These are phyloP conservation scores for Metarhizium rileyi DNA, from an alignment of 2,329 filamentous ascomycete species.

Conservation along the genomic window DNA sequence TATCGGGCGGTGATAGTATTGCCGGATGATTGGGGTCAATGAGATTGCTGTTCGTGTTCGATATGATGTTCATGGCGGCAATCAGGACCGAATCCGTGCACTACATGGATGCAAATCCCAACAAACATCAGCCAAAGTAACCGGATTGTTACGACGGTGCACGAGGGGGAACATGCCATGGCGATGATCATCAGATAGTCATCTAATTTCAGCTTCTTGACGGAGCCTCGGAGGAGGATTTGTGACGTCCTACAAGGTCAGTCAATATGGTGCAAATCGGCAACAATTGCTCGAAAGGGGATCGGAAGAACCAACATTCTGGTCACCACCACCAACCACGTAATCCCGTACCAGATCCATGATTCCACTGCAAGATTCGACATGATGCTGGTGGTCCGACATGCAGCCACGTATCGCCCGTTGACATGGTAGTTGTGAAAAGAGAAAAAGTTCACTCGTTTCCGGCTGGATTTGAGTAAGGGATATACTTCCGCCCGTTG, in stretches of 20 bases:
- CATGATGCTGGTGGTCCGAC: constrained; percentile 13
- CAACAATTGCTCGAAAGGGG: neutral
- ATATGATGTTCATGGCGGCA: constrained; percentile 43
- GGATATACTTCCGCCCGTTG: no score
- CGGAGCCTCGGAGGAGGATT: constrained; percentile 30
- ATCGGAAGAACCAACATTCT: constrained; percentile 27
- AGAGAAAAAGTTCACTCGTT: no score
- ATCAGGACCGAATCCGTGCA: constrained; percentile 44
- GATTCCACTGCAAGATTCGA: constrained; percentile 25
- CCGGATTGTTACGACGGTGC: neutral
- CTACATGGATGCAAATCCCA: constrained; percentile 16
- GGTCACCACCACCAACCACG: constrained; percentile 26
- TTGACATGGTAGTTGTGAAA: neutral
- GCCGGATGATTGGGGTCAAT: constrained; percentile 37
- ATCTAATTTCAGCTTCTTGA: constrained; percentile 41
- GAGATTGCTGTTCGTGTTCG: constrained; percentile 48
- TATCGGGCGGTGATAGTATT: constrained; percentile 32
- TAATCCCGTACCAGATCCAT: constrained; percentile 36
- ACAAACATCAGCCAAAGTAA: neutral
- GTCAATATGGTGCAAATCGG: neutral
- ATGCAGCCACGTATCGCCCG: neutral
- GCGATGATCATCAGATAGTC: constrained; percentile 43
- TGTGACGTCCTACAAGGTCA: constrained; percentile 23
- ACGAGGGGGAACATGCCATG: constrained; percentile 23
- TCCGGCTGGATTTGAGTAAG: no score